These are phyloP conservation scores for Coniochaeta prunicola DNA, from an alignment of 2,329 filamentous ascomycete species.

Conservation along the genomic window DNA sequence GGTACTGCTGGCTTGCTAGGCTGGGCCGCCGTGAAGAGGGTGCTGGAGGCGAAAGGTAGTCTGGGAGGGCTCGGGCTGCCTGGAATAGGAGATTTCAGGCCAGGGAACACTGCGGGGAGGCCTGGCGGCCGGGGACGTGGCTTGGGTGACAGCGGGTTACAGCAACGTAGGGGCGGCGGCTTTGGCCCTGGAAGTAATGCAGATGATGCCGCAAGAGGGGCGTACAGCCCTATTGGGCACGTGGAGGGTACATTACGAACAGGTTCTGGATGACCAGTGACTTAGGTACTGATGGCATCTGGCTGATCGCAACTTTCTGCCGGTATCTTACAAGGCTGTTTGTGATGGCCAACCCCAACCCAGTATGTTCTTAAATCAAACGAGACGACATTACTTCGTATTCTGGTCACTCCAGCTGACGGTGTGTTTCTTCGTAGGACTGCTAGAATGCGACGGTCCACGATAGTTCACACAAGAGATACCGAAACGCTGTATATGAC, in stretches of 20 bases:
- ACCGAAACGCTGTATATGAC: too few species aligned
- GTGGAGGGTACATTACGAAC: neutral
- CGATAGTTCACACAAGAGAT: too few species aligned
- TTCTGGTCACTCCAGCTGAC: too few species aligned
- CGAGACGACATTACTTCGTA: too few species aligned
- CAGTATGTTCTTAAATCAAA: too few species aligned
- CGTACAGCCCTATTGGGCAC: neutral
- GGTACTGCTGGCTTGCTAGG: constrained; percentile 51
- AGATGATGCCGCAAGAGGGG: neutral
- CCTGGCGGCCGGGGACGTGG: neutral
- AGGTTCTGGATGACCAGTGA: neutral
- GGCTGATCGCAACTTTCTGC: too few species aligned
- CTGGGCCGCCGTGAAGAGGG: constrained; percentile 48
- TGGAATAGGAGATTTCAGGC: neutral
- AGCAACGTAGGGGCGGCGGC: neutral
- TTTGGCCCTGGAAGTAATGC: neutral
- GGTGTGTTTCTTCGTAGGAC: too few species aligned
- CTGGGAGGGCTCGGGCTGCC: constrained; percentile 2
- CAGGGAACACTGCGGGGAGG: neutral
- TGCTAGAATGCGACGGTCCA: too few species aligned
- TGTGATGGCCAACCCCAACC: too few species aligned
- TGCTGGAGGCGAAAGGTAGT: constrained; percentile 23
- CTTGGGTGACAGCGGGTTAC: neutral
- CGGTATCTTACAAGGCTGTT: too few species aligned
- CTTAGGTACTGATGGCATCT: neutral